Percentiles rank a stretch among this genome's conserved stretches.
These are phyloP conservation scores for Rubus idaeus DNA, from an alignment of 306 rosid genomes.

Conservation along the genomic window DNA sequence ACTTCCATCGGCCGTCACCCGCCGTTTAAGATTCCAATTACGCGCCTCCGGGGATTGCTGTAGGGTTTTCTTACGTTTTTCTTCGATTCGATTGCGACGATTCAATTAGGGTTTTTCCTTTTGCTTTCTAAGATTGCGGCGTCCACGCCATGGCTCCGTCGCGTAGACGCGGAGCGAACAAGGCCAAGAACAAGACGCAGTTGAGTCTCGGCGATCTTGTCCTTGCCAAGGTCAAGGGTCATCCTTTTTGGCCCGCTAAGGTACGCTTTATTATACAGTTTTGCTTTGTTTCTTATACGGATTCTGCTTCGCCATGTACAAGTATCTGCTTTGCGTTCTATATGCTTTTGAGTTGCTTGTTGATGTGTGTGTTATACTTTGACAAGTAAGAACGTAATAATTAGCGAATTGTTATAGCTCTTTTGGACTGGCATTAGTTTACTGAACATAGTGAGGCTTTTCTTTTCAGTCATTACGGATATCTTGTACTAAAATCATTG, in stretches of 20 bases:
- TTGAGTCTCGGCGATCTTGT: conserved; percentile 93
- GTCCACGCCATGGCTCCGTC: conserved; percentile 74
- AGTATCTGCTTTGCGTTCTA: not conserved
- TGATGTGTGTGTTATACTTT: conserved; percentile 3
- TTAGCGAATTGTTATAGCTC: not conserved
- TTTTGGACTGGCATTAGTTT: not conserved
- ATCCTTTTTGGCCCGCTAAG: conserved; percentile 98
- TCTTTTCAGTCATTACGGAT: not conserved
- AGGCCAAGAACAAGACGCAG: conserved; percentile 63
- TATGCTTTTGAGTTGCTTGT: not conserved
- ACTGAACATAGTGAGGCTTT: not conserved
- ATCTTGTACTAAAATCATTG: not conserved
- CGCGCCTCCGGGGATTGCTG: conserved; percentile 37
- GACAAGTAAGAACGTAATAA: not conserved
- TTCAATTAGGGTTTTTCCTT: conserved; percentile 16
- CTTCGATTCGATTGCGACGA: conserved; percentile 3
- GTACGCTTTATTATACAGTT: conserved; percentile 33
- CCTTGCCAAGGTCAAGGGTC: conserved; percentile 98
- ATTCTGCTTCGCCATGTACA: conserved; percentile 12
- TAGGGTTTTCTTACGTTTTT: conserved; percentile 46
- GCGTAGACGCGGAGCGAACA: conserved; percentile 93
- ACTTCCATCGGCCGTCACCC: conserved; percentile 29
- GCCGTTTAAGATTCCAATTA: conserved; percentile 30
- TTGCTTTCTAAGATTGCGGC: conserved; percentile 37
- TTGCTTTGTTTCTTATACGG: conserved; percentile 8